Conservation (phyloP, 768 basidiomycete species). For the Auricularia cornea region DNA sequence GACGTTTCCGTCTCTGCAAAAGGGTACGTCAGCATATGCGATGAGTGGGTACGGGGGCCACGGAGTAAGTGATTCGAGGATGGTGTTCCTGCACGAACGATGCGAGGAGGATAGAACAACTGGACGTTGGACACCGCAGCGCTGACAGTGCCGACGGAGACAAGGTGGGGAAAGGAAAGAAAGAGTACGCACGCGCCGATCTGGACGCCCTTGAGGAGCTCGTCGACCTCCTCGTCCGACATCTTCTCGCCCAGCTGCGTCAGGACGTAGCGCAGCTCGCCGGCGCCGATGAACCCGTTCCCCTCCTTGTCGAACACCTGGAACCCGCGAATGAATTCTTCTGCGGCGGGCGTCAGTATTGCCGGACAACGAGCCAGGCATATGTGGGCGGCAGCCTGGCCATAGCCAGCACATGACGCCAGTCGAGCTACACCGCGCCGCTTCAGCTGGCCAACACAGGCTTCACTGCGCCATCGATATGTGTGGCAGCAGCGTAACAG, state of each 20-base stretch:
- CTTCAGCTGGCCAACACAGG: too few relatives aligned
- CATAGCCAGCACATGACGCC: too few relatives aligned
- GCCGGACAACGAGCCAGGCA: slow-evolving; percentile 1
- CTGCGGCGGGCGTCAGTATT: slow-evolving; percentile 34
- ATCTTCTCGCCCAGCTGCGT: slow-evolving; percentile 99
- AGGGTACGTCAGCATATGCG: slow-evolving; percentile 2
- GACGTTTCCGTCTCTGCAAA: slow-evolving; percentile 81
- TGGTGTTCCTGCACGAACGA: too few relatives aligned
- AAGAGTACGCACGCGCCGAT: slow-evolving; percentile 61
- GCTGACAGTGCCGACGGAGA: slow-evolving; percentile 5
- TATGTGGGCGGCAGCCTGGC: too few relatives aligned
- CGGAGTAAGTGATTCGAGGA: too few relatives aligned
- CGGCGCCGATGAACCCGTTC: slow-evolving; percentile 85
- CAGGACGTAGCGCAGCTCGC: slow-evolving; percentile 85
- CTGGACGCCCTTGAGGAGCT: slow-evolving; percentile 92
- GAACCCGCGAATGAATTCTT: slow-evolving; percentile 99
- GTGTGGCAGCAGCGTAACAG: too few relatives aligned
- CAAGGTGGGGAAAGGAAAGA: slow-evolving; percentile 4
- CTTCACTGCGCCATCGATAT: too few relatives aligned
- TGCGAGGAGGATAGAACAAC: too few relatives aligned
- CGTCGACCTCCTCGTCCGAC: slow-evolving; percentile 95
- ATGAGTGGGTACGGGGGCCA: too few relatives aligned
- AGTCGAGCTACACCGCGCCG: too few relatives aligned
- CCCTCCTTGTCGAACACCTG: slow-evolving; percentile 98
- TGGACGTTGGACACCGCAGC: too few relatives aligned